These are phyloP conservation scores for Paraphoma sp. DNA, from an alignment of 2,329 filamentous ascomycete species.

Conservation along the genomic window DNA sequence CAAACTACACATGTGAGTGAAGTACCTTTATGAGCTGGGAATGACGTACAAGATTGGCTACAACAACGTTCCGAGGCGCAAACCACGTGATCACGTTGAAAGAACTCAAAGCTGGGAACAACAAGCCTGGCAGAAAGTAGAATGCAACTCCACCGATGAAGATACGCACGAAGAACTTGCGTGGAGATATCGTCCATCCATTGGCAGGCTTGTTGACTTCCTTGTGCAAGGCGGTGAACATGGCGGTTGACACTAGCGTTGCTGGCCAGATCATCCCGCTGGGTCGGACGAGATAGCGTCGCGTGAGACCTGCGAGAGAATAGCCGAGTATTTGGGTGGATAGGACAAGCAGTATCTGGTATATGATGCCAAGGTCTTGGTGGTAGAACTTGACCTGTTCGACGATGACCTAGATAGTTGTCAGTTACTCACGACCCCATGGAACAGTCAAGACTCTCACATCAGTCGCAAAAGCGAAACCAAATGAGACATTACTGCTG, in stretches of 20 bases:
- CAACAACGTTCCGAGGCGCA: conserved; percentile 82
- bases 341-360: conserved; percentile 82
- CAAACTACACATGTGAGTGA: conserved; percentile 60
- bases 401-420: conserved; percentile 69
- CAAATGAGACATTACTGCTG: conserved; percentile 88
- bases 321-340: conserved; percentile 89
- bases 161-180: conserved; percentile 82
- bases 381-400: conserved; percentile 91
- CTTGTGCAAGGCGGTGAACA: conserved; percentile 87
- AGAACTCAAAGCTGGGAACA: conserved; percentile 85
- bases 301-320: conserved; percentile 81
- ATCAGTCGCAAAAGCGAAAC: conserved; percentile 87
- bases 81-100: conserved; percentile 92
- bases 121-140: conserved; percentile 83
- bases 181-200: conserved; percentile 82
- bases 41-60: conserved; percentile 71
- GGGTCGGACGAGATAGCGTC: conserved; percentile 81
- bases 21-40: not conserved
- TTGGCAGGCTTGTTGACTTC: conserved; percentile 82
- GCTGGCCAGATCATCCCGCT: conserved; percentile 93
- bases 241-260: conserved; percentile 84
- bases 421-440: conserved; percentile 13
- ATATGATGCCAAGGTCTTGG: conserved; percentile 76
- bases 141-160: conserved; percentile 76
- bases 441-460: conserved; percentile 46